Base-by-base conservation (phyloP, 176 grass and related monocot species). In the Rhynchospora pubera region DNA sequence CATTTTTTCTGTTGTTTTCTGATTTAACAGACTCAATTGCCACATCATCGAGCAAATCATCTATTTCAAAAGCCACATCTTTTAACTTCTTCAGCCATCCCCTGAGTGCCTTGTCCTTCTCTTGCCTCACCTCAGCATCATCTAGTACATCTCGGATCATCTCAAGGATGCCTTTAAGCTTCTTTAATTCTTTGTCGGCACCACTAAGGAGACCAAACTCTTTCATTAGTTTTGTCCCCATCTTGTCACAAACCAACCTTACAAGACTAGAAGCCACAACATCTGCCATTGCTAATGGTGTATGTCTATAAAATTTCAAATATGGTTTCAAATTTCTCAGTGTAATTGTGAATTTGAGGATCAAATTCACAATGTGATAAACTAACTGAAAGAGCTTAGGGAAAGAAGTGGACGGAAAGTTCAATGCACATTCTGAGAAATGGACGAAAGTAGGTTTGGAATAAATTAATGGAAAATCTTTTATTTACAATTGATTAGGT, bases 1-100 rank as follows among this genome's bases (percentile, higher is more conserved):
- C 63, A 34, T 11, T 23, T 34, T 6, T 39, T 16, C 34, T 65
- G 5, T 65, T 34, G 0, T 65, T 65, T 65, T 65, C 11, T 66
- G 26, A 16, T 5, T 39, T 16, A 5, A 6, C 21, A 5, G 22
- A 18, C 24, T 66, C 59, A 15, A 5, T 47, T 28, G n/a, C 32
- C 4, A 46, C 60, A 22, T 83, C 80, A 13, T 83, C 80, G 0
- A 83, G 63, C 59, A 83, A 68, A 66, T 68, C 59, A 26, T 83
- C 80, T 19, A 83, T 83, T 47, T 83, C 80, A n/a, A 63, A 83
- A 69, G 80, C 42, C 30, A 39, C 80, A 56, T 83, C 9, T 22
- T 83, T 83, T 7, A 83, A 62, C 39, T 83, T 69, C 32, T 69
- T 83, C 12, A 83, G 80, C 80, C 80, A 83, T n/a, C n/a, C 48